Base-by-base conservation (phyloP, 2,329 filamentous ascomycete species). In the Dactylellina sp. region DNA sequence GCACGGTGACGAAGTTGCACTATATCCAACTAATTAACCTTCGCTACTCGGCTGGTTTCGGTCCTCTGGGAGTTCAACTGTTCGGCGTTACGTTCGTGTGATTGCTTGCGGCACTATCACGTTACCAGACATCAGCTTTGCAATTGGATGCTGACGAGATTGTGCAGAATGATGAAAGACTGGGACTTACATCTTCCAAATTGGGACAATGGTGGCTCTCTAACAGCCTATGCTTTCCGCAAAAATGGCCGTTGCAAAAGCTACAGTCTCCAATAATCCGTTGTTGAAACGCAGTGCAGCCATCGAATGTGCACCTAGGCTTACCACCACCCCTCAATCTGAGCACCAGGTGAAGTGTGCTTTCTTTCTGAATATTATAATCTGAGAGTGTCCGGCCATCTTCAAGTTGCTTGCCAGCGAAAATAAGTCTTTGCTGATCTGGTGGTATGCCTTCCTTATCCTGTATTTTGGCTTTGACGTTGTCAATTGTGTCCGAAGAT, bases 391-490 rank as follows among this genome's bases (percentile, higher is more conserved):
- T 98, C 82, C 95, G 94, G 84, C 95, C 95, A 82, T 99, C 95
- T 87, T 98, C 95, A 83, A 99, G 93, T 88, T 99, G 95, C 91
- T 99, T 99, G 84, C 95, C 95, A 82, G 95, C 95, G 85, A 98
- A 99, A 89, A 99, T 99, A 84, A 99, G 86, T 83, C 95, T 94
- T 88, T 99, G 95, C 85, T 98, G 95, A 87, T 98, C 95, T 53
- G 95, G 94, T 82, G 95, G 95, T 79, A 99, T 99, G 80, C 95
- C 94, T 88, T 99, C 95, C 91, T 98, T 99, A 89, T 98, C 95
- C 92, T 89, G 86, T 80, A 88, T 88, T 47, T 49, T 61, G 32
- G 49, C 40, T 14, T 71, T 72, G 74, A 83, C 72, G 81, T 79
- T 89, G 80, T 89, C 88, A 75, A 89, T 89, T 1, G 88, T 89